Base-by-base conservation (phyloP, 2,329 filamentous ascomycete species). In the Aspergillus amoenus region DNA sequence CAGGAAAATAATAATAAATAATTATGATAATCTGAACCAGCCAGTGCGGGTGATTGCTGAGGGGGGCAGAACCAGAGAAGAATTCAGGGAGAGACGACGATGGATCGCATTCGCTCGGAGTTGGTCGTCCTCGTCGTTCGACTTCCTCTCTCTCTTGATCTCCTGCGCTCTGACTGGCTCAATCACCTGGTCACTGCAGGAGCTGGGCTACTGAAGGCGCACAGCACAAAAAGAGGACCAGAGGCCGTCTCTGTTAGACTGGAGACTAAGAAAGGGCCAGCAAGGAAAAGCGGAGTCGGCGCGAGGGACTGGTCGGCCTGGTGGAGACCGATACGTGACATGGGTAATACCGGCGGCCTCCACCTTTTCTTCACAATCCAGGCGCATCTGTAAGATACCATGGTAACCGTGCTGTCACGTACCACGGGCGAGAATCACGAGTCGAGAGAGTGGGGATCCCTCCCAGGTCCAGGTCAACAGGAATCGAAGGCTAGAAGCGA, bases 31-130 rank as follows among this genome's bases (percentile, higher is more conserved):
- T 47, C 47, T 42, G 52, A 61, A 61, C 57, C 59, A 51, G 52
- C 50, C 52, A 51, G 50, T 56, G 27, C 13, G 41, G 50, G 53
- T 50, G 46, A 22, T 18, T 48, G 42, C 52, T 57, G 59, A 48
- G 54, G 55, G 43, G 52, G 49, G 59, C 53, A 52, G 53, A 57
- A 51, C 56, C 55, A 51, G 55, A 61, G 53, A 59, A 56, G 56
- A 64, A 62, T 65, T 64, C 63, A 65, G 58, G 61, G 60, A 64
- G 62, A 43, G 62, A 55, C 58, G 58, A 54, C 57, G 55, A 56
- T 55, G 62, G 55, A 64, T 61, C 43, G 45, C 54, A 54, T 45
- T 42, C 52, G 47, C 57, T 52, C 52, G 41, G 54, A 48, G 37
- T 47, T 15, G 42, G 42, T 30, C 27, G 27, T 30, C 27, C 27